Evolutionary conservation across 192 early-diverging fungal species (phyloP).

Genomic region (Gaertneriomyces sp.): DNA sequence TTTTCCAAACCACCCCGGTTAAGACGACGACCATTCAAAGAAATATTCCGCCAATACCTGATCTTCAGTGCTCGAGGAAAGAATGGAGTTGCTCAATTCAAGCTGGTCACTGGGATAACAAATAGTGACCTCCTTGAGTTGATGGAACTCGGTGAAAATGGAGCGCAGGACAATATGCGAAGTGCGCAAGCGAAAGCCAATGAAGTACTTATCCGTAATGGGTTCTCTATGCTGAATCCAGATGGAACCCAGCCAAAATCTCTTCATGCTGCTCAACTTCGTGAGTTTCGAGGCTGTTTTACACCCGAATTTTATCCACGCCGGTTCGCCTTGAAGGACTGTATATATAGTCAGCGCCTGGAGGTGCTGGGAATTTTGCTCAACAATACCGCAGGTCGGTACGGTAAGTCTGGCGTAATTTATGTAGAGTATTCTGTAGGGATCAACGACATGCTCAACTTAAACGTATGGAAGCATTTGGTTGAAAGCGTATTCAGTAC

Average conservation of each 20-base stretch:
- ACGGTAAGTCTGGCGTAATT: background rate
- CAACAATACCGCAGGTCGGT: background rate
- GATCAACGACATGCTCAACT: background rate
- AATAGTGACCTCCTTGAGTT: background rate
- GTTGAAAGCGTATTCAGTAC: too few species aligned
- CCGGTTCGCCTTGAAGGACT: background rate
- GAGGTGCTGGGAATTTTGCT: background rate
- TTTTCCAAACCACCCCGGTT: too few species aligned
- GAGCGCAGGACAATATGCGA: background rate
- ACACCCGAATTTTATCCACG: conserved; percentile 1
- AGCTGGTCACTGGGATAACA: background rate
- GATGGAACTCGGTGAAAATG: background rate
- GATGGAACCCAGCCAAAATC: background rate
- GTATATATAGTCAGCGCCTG: background rate
- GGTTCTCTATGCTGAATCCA: background rate
- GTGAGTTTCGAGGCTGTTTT: background rate
- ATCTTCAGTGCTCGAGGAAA: background rate
- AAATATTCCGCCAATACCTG: background rate
- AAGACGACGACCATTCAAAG: too few species aligned
- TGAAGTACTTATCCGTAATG: background rate
- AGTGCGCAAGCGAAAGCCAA: background rate
- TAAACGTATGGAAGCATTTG: background rate
- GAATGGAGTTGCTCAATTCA: background rate
- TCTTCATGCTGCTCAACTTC: background rate
- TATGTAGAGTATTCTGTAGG: background rate